Evolutionary conservation across 176 grass and related monocot species (phyloP), one percentile per base, ranked within the genome.

Genomic region (Phragmites australis): DNA sequence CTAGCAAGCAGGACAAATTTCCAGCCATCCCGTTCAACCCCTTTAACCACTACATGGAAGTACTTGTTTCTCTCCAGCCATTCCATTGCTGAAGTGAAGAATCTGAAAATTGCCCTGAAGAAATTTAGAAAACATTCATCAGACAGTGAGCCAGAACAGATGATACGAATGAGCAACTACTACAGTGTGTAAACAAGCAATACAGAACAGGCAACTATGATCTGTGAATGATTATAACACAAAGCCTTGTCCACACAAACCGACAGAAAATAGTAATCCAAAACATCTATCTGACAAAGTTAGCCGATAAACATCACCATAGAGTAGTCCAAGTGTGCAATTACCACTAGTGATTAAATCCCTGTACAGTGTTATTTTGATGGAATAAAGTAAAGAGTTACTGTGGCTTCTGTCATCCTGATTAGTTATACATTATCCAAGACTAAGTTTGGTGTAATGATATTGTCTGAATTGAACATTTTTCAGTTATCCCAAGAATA

Each of bases 1-100:
- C 96, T 93, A 77, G 92, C 92, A 81, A 98, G 96, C 39, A 98
- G 84, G 3, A 98, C 96, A 52, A 98, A 94, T 88, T 72, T 94
- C 96, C 96, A 98, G 47, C 92, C 92, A 66, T 98, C 96, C 13
- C 45, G 89, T 74, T 94, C 92, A 66, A 98, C 96, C 25, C 96
- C 92, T 87, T 77, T 98, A 68, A 92, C 83, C 34, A 95, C 86
- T 17, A 99, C 74, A 83, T 88, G 86, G 75, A 99, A 99, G 56
- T 95, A 95, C 74, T 87, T 94, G 37, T 88, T 95, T 66, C 70
- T 87, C 51, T 91, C 82, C 29, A 82, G 68, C 96, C 96, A 99
- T 68, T 91, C 81, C 86, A 87, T 95, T 77, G 96, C 92, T 51
- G 90, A 94, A 85, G 91, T 89, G 60, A 91, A 99, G 48, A 80